Evolutionary conservation across 164 flowering plant genomes (phyloP).

Genomic region (Paratinospora sagittata): DNA sequence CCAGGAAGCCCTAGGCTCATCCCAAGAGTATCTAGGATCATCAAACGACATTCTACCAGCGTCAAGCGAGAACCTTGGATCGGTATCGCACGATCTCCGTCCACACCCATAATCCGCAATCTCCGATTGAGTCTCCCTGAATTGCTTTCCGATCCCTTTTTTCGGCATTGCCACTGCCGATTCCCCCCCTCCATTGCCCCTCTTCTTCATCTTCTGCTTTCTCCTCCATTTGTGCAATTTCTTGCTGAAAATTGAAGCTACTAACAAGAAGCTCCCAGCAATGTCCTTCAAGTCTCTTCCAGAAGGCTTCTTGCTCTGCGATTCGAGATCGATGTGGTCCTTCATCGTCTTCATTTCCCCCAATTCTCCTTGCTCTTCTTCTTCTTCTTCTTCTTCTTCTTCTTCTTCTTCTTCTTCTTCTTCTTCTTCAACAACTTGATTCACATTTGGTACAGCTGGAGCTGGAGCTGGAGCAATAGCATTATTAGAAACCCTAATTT

Average conservation of each 20-base stretch:
- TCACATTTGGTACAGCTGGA: too few relatives aligned
- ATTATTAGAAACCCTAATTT: too few relatives aligned
- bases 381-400: too few relatives aligned
- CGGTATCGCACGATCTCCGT: conserved; percentile 61
- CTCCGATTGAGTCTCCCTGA: conserved; percentile 66
- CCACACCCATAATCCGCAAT: conserved; percentile 84
- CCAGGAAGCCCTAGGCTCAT: conserved; percentile 94
- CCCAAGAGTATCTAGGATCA: conserved; percentile 61
- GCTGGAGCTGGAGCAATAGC: too few relatives aligned
- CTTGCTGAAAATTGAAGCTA: conserved; percentile 82
- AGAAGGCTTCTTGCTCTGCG: conserved; percentile 38
- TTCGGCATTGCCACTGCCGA: too few relatives aligned
- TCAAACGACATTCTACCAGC: conserved; percentile 58
- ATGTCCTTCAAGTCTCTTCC: conserved; percentile 58
- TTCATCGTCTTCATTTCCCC: conserved; percentile 42
- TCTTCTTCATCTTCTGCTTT: conserved; percentile 59
- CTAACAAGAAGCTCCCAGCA: conserved; percentile 66
- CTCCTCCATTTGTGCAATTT: conserved; percentile 78
- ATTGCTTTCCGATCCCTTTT: conserved; percentile 24
- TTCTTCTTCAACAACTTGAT: too few relatives aligned
- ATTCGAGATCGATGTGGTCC: conserved; percentile 81
- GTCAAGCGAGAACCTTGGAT: conserved; percentile 46
- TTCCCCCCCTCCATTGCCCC: too few relatives aligned
- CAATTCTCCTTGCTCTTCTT: conserved; percentile 18
- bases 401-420: conserved; percentile 7